Conservation (phyloP, 345 rosid species). For the Sonneratia caseolaris region DNA sequence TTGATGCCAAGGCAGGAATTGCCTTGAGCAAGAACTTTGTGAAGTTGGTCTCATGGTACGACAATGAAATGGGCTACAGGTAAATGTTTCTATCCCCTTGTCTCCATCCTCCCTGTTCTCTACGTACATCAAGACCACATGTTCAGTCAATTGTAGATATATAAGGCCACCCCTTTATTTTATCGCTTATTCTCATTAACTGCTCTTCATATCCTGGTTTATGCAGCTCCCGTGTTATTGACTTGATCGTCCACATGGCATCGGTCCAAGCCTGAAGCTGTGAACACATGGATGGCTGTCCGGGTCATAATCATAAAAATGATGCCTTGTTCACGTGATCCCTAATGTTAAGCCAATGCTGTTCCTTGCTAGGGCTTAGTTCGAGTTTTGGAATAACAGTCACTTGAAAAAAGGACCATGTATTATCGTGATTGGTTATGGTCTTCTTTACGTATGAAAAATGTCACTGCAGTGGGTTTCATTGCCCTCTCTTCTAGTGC, state of each 20-base stretch:
- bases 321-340: too few relatives aligned
- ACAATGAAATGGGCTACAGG: conserved; percentile 97
- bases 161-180: neutral
- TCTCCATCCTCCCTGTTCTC: too few relatives aligned
- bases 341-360: too few relatives aligned
- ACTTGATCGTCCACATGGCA: conserved; percentile 61
- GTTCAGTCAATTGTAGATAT: neutral
- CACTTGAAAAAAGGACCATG: too few relatives aligned
- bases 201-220: conserved; percentile 1
- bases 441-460: too few relatives aligned
- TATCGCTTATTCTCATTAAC: neutral
- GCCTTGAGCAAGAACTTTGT: conserved; percentile 60
- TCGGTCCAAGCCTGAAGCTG: conserved; percentile 17
- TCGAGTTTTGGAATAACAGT: too few relatives aligned
- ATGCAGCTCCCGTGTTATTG: conserved; percentile 59
- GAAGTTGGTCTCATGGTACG: conserved; percentile 79
- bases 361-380: too few relatives aligned
- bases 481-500: too few relatives aligned
- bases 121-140: neutral
- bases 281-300: neutral
- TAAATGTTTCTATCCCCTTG: conserved; percentile 9
- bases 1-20: conserved; percentile 89
- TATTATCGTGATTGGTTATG: too few relatives aligned
- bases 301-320: too few relatives aligned
- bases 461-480: too few relatives aligned